Evolutionary conservation across 768 basidiomycete genomes (phyloP), one percentile per base, ranked within the genome.

Genomic region (Trametopsis cervina): DNA sequence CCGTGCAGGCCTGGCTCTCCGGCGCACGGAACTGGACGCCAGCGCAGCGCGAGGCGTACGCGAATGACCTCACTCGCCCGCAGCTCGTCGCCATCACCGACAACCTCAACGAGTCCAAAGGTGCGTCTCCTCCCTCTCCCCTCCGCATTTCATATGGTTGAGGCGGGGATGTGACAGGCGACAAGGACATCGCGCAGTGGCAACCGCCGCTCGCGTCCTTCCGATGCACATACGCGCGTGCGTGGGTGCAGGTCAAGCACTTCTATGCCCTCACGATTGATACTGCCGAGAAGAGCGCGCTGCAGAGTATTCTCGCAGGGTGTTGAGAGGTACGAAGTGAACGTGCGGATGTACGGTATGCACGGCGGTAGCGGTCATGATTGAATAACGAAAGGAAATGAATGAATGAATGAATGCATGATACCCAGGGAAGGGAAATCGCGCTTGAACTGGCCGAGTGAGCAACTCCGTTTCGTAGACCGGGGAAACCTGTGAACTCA

Each of bases 61-160:
- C 78, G 9, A 80, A 79, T 54, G 78, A 80, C 46, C 58, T 80
- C 39, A 73, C 69, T 1, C 67, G 76, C 21, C 78, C 78, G 4
- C 77, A 79, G 60, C 66, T 80, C 3, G 60, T 77, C 24, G 76
- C 76, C 36, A 69, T 78, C 33, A 72, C 75, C 10, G 66, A 63
- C 40, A 73, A 70, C 47, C 56, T 71, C 33, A 78, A 79, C 58
- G 54, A 70, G 40, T 68, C 73, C 25, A 78, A 78, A 60, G 73
- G 73, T 68, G 54, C 44, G 61, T 42, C 4, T 9, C 21, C 23
- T 15, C 43, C 21, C 53, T 45, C 20, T 29, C 24, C 6, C 25
- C n/a, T 7, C n/a, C 26, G 20, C 5, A 36, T 7, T 6, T 15
- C 21, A 44, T 2, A 21, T 26, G 20, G 38, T 7, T 29, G 7